Percentiles rank a stretch among this genome's conserved stretches.
Conservation (phyloP, 768 basidiomycete species). For the Leucogyrophana mollusca region DNA sequence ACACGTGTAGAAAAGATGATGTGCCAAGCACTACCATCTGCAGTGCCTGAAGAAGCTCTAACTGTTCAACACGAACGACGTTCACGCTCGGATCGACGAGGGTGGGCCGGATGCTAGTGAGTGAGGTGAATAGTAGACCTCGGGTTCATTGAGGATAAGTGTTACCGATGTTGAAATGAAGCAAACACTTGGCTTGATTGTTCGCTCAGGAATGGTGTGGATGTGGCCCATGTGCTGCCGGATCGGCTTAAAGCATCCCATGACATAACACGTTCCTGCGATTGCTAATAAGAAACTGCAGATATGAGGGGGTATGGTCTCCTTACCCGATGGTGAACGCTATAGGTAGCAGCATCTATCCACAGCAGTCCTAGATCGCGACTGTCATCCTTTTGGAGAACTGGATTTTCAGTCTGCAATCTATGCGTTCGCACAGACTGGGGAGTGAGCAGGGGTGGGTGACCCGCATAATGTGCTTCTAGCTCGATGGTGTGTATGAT, state of each 20-base stretch:
- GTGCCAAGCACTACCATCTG: constrained; percentile 60
- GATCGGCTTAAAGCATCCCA: constrained; percentile 59
- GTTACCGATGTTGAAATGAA: constrained; percentile 62
- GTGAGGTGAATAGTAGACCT: not conserved
- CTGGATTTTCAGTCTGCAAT: too few relatives aligned
- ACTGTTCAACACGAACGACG: constrained; percentile 43
- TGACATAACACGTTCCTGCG: constrained; percentile 50
- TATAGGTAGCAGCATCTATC: constrained; percentile 14
- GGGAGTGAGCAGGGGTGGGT: too few relatives aligned
- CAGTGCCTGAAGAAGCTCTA: constrained; percentile 52
- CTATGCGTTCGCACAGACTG: too few relatives aligned
- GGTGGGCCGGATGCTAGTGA: constrained; percentile 47
- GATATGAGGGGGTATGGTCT: not conserved
- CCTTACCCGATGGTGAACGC: constrained; percentile 14
- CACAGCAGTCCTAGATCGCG: too few relatives aligned
- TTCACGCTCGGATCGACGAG: constrained; percentile 37
- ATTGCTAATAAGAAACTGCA: constrained; percentile 2
- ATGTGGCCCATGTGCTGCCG: constrained; percentile 26
- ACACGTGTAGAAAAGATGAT: constrained; percentile 64
- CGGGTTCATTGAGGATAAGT: constrained; percentile 6
- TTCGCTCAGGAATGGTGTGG: constrained; percentile 67
- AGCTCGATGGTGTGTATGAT: constrained; percentile 59
- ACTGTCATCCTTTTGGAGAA: too few relatives aligned
- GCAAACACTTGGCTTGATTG: constrained; percentile 53
- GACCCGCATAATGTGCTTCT: not conserved